Base-by-base conservation (phyloP, 1,139 yeast species). In the Wickerhamomyces sp. region DNA sequence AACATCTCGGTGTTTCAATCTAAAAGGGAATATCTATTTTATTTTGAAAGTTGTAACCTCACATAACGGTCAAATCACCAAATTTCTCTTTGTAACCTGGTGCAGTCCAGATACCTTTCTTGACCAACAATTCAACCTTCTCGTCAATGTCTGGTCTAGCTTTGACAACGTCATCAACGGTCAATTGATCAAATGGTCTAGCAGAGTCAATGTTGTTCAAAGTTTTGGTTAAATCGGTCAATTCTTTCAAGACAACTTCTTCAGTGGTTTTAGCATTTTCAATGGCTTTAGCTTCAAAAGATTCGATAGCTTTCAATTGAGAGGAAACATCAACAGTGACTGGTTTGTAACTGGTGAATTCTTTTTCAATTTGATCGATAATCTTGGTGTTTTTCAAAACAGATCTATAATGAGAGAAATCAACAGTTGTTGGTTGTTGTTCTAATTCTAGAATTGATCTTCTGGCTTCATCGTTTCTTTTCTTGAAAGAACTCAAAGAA, bases 51-150 rank as follows among this genome's bases (percentile, higher is more conserved):
- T 11, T 37, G 39, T 10, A 11, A 29, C 31, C 63, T 73, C 80
- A 91, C 97, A 91, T 90, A 70, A 88, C 89, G 64, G 93, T 87
- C 74, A 90, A 81, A 71, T 87, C 89, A 69, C 97, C 97, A 71
- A 90, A 91, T 81, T 89, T 91, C 72, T 91, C 98, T 74, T 86
- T 85, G 83, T 93, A 93, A 62, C 96, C 96, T 62, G 99, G 98
- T 60, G 91, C 95, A 65, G 88, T 90, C 95, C 96, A 91, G 76
- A 88, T 87, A 72, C 96, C 96, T 79, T 90, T 85, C 81, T 85
- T 83, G 63, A 93, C 91, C 94, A 93, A 85, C 73, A 89, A 89
- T 64, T 77, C 79, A 60, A 91, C 96, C 84, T 93, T 93, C 62
- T 88, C 93, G 65, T 91, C 96, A 69, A 93, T 86, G 71, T 93